Evolutionary conservation across 306 rosid genomes (phyloP).

Genomic region (Pterocarpus macrocarpus): DNA sequence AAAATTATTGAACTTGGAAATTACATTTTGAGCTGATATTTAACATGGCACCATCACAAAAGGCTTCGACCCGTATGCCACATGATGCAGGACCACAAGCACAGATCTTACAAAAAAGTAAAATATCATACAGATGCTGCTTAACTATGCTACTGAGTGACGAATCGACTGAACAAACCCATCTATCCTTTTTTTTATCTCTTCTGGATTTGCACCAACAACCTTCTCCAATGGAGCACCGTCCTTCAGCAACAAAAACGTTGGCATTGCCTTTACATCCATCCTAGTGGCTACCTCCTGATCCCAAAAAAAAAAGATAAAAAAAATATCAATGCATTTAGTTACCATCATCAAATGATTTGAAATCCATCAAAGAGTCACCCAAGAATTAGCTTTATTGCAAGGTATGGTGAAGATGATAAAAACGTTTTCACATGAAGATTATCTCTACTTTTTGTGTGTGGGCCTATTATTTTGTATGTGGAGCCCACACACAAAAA

Average conservation of each 20-base stretch:
- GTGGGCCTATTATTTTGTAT: too few species aligned
- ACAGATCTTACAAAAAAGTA: slow-evolving; percentile 28
- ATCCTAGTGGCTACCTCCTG: slow-evolving; percentile 83
- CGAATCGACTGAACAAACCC: slow-evolving; percentile 61
- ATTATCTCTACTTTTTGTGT: too few species aligned
- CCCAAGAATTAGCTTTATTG: background rate
- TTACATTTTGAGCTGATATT: slow-evolving; percentile 35
- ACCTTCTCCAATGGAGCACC: slow-evolving; percentile 67
- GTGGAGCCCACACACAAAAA: too few species aligned
- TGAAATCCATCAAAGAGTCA: slow-evolving; percentile 26
- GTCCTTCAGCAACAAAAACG: slow-evolving; percentile 73
- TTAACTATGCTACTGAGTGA: slow-evolving; percentile 56
- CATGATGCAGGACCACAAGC: slow-evolving; percentile 42
- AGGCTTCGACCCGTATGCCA: background rate
- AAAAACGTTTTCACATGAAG: too few species aligned
- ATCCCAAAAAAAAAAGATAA: slow-evolving; percentile 15
- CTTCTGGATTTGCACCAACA: slow-evolving; percentile 97
- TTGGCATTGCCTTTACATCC: slow-evolving; percentile 92
- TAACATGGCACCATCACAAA: slow-evolving; percentile 35
- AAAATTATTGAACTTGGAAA: slow-evolving; percentile 34
- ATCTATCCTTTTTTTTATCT: slow-evolving; percentile 83
- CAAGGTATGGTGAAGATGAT: too few species aligned
- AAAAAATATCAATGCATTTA: slow-evolving; percentile 23
- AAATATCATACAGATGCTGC: slow-evolving; percentile 4
- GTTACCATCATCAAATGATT: slow-evolving; percentile 9